Base-by-base conservation (phyloP, 306 rosid species). In the Abrus pulchellus region DNA sequence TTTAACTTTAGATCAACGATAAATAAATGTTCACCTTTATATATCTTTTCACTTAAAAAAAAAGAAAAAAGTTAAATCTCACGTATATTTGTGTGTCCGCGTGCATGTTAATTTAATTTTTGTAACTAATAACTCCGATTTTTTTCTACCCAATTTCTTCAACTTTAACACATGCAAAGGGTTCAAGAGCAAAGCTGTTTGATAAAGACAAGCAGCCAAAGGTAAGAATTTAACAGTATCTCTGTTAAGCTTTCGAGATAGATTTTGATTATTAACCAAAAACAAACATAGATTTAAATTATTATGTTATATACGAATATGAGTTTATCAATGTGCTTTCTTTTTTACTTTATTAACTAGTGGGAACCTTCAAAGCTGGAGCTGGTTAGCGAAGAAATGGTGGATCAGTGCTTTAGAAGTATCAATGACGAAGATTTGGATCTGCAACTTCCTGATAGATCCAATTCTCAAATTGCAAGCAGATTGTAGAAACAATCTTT, bases 291-390 rank as follows among this genome's bases (percentile, higher is more conserved):
- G 20, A 20, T 20, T 20, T 20, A 20, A 20, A 20, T 20, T 20
- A 20, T 20, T 20, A 20, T 20, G 20, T 20, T 44, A 5, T 8
- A 44, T 44, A 5, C 1, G 5, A 3, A 44, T 8, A 48, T 2
- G 9, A 13, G 13, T 8, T 48, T 8, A 50, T 3, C 20, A 28
- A 49, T 11, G 11, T 29, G 1, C 12, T 43, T 36, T 59, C 1
- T 0, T 45, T 59, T 49, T 6, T 48, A 7, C 2, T 33, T 38
- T 7, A 6, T 28, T 43, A 67, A 53, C 11, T n/a, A 71, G 83
- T 82, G 85, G 78, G 68, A 76, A 9, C 85, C 80, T 33, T 49
- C 78, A 43, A 76, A 61, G 60, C 13, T 76, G 7, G 74, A 76
- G 43, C 3, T 76, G n/a, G 82, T 76, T 10, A 69, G 7, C 3